phyloP scores from a whole-genome alignment of 106 monocot species.

The Acanthochlamys bracteata region DNA sequence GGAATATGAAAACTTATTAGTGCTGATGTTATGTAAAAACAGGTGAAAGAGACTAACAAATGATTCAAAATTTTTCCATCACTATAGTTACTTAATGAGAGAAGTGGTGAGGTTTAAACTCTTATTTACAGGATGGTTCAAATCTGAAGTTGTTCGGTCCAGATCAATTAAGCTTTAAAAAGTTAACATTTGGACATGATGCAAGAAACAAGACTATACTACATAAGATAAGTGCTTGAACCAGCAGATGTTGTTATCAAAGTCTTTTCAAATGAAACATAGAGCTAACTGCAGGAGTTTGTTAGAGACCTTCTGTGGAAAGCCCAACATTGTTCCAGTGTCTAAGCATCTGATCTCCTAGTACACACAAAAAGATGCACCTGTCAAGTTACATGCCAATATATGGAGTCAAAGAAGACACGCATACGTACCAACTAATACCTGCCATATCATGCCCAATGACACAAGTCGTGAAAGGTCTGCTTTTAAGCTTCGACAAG shows the following conservation, averaged over 20 bases:
- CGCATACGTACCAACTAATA: constrained; percentile 1
- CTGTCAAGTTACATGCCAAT: not conserved
- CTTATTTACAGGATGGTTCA: no score
- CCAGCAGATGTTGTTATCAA: no score
- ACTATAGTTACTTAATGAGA: no score
- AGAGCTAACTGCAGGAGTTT: not conserved
- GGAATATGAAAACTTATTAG: not conserved
- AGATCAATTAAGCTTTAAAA: no score
- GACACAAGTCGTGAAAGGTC: constrained; percentile 74
- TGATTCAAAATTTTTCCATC: no score
- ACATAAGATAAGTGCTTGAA: no score
- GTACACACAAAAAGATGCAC: constrained; percentile 8
- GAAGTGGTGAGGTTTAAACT: no score
- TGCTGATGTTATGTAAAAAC: not conserved
- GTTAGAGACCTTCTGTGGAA: constrained; percentile 57
- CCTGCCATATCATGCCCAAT: constrained; percentile 79
- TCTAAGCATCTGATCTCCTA: constrained; percentile 51
- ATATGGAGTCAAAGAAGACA: not conserved
- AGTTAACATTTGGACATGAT: no score
- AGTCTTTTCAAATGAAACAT: not conserved
- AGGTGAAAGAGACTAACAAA: no score
- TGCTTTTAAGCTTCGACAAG: constrained; percentile 66
- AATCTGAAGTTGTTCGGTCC: no score
- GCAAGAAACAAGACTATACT: no score
- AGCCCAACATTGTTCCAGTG: constrained; percentile 65